Base-by-base conservation (phyloP, 78 protist genomes). In the Guillardia theta region DNA sequence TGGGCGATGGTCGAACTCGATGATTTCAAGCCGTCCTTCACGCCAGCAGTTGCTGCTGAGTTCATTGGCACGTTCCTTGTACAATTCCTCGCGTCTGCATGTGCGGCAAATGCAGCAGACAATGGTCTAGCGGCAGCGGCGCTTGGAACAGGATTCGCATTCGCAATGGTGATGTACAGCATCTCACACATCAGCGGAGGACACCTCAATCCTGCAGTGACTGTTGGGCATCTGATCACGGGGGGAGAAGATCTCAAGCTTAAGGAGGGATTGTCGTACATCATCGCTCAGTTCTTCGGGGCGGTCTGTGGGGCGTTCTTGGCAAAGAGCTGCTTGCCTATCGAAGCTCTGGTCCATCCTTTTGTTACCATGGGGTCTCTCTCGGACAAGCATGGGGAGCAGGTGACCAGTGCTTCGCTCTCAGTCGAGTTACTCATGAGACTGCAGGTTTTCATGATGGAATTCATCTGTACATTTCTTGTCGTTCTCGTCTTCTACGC, bases 371-470 rank as follows among this genome's bases (percentile, higher is more conserved):
- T 33, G 77, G 78, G 78, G 10, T 21, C 62, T 1, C 50, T 93
- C 1, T 78, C 88, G 62, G 64, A 70, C 41, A 70, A 70, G 83
- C 83, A 70, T 33, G 83, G 83, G 46, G 83, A 70, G 83, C 83
- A 70, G 70, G 70, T 58, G 27, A 58, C 70, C 39, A 0, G 27
- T 6, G 39, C 27, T 15, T 50, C 58, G 15, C 58, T 50, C 15
- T 8, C 21, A 30, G 27, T 0, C 10, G 27, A 58, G 70, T 24
- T 58, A 0, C 6, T 58, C 4, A 58, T 58, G 27, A 58, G 70
- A 6, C 4, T 6, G 47, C 87, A 76, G 46, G 53, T 80, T 10
- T 44, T 80, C 46, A 44, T 80, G 37, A 9, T 39, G 27, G 90
- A 80, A 30, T 80, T 80, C 90, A 2, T 80, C 24, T 18, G 12